Percentiles rank a stretch among this genome's conserved stretches.
Conservation (phyloP, 2,329 filamentous ascomycete species). For the Fusarium sp. region DNA sequence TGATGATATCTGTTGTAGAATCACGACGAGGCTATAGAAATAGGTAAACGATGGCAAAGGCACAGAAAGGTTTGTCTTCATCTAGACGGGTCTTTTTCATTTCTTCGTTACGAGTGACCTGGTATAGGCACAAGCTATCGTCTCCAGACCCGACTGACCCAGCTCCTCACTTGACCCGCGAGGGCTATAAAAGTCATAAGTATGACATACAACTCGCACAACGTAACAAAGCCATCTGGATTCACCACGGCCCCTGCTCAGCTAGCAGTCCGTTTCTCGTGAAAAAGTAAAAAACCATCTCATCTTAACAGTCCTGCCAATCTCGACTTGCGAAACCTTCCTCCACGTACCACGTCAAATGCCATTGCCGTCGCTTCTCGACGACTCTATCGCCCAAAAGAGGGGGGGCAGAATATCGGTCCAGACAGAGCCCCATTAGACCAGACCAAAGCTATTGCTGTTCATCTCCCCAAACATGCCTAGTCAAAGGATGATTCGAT, state of each 20-base stretch:
- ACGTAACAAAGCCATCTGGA: conserved; percentile 11
- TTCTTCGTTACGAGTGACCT: conserved; percentile 33
- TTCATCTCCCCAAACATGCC: conserved; percentile 1
- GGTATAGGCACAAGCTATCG: conserved; percentile 23
- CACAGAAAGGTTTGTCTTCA: conserved; percentile 26
- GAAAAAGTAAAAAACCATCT: background rate
- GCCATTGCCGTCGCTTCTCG: conserved; percentile 35
- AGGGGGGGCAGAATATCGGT: conserved; percentile 32
- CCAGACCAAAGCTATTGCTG: conserved; percentile 29
- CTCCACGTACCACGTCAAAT: conserved; percentile 13
- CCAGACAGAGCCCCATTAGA: conserved; percentile 41
- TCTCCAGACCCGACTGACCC: conserved; percentile 7
- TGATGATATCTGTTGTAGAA: no score
- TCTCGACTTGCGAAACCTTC: conserved; percentile 32
- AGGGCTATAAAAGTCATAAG: conserved; percentile 36
- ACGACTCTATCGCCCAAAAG: conserved; percentile 41
- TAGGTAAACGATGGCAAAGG: background rate
- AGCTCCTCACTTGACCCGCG: conserved; percentile 16
- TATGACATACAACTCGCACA: conserved; percentile 41
- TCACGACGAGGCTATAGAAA: no score
- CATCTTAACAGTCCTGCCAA: conserved; percentile 41
- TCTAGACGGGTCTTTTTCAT: conserved; percentile 26
- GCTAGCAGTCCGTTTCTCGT: conserved; percentile 26
- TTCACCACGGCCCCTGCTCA: conserved; percentile 15
- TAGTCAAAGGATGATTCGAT: conserved; percentile 1